Conservation (phyloP, 1,284 basidiomycete genomes). For the Ganoderma lingzhi region DNA sequence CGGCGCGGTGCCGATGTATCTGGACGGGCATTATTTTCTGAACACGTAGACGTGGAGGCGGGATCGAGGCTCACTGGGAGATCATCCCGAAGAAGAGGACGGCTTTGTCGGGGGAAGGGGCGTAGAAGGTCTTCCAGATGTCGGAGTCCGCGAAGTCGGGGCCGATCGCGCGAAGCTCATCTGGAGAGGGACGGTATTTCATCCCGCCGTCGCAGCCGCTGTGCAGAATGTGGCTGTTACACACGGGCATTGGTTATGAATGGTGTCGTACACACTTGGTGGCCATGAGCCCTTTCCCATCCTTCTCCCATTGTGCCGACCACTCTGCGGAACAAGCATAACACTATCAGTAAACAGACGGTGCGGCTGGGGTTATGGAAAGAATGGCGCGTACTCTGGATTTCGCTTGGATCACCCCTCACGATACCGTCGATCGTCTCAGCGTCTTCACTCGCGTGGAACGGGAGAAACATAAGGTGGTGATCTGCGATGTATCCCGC, state of each 20-base stretch:
- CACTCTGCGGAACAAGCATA: constrained; percentile 39
- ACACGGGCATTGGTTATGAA: neutral
- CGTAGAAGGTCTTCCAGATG: constrained; percentile 51
- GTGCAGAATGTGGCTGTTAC: neutral
- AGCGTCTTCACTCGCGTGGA: constrained; percentile 48
- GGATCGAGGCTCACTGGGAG: neutral
- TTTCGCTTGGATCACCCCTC: constrained; percentile 42
- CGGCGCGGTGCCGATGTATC: constrained; percentile 9
- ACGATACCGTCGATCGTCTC: constrained; percentile 54
- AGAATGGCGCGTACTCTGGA: constrained; percentile 38
- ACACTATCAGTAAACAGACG: neutral
- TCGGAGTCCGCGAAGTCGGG: constrained; percentile 45
- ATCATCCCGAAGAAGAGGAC: constrained; percentile 43
- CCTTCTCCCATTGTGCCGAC: constrained; percentile 49
- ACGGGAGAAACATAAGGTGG: constrained; percentile 44
- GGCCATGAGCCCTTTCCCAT: constrained; percentile 55
- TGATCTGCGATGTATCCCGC: constrained; percentile 48
- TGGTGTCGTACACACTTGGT: constrained; percentile 48
- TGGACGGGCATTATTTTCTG: neutral
- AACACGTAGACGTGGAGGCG: too few species aligned
- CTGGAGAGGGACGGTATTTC: constrained; percentile 52
- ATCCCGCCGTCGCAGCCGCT: constrained; percentile 54
- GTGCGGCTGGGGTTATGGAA: neutral
- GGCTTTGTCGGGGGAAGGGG: constrained; percentile 52
- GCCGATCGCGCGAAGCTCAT: constrained; percentile 52